Evolutionary conservation across 192 early-diverging fungal genomes (phyloP), one percentile per base, ranked within the genome.

Genomic region (Gorgonomyces haynaldii): DNA sequence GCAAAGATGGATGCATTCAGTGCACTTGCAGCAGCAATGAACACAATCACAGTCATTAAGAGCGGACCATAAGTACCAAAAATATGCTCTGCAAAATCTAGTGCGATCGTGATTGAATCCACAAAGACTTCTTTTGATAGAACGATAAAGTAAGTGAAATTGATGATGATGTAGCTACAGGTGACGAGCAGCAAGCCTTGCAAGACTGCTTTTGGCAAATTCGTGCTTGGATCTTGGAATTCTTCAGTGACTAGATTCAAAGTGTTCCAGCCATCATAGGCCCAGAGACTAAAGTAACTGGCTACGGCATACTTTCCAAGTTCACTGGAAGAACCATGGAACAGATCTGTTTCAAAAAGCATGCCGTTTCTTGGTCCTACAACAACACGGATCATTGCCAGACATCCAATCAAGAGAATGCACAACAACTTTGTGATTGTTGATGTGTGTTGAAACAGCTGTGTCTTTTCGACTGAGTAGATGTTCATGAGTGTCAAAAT

Each of bases 1-100:
- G 81, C 79, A 52, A 85, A 88, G 27, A 88, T 70, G 20, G 73
- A 70, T 23, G 79, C 86, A 57, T 86, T 88, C n/a, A 76, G 73
- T 16, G 86, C 80, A 9, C 86, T 81, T 43, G 84, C 76, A 12
- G 84, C 84, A 50, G 76, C 74, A 32, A 73, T 65, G 8, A 84
- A 77, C 1, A 88, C 86, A 41, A 78, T 70, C 1, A 83, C 54
- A 1, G 83, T 74, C 54, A 88, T 82, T 17, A 85, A 23, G 21
- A 82, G 74, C 1, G 79, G 77, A 19, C 82, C 79, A 15, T 60
- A 47, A 16, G 60, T 56, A 1, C 84, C 84, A 66, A 87, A 83
- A 26, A 82, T 47, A 39, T 69, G 60, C 54, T 71, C 76, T 31
- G 82, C 85, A 67, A 85, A 84, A 50, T 84, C 81, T 76, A 37